Evolutionary conservation across 2,329 filamentous ascomycete genomes (phyloP), one percentile per base, ranked within the genome.

Genomic region (Exophiala calicioides): DNA sequence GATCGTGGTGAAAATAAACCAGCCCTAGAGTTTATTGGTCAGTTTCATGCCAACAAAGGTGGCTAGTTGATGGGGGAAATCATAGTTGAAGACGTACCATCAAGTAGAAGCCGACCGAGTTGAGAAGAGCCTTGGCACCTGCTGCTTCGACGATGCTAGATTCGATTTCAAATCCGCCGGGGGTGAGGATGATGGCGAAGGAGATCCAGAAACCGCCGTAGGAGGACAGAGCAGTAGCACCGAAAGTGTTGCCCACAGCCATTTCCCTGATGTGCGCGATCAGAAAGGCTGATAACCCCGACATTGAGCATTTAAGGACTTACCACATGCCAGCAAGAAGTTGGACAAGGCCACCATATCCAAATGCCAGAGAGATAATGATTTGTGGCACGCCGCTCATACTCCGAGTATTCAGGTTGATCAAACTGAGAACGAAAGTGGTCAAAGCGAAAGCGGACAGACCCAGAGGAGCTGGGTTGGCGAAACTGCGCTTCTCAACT

Each of bases 261-360:
- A 91, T 88, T 72, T 91, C 87, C 86, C 85, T 88, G 53, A 42
- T 23, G 30, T 35, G 12, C 15, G 3, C 9, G 9, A 29, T 8
- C 30, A 20, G 5, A 24, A 24, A 6, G 12, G 3, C 27, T 7
- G 19, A 48, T 21, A 52, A 36, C 30, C 33, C 30, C 16, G 19
- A 13, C 5, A 9, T 4, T 12, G 10, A 18, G 9, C 3, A 7
- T 4, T 7, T 12, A 16, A 6, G 30, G 7, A 71, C 71, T 55
- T 77, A 89, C 88, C 88, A 93, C 88, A 91, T 93, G 72, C 88
- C 88, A 56, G 87, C 85, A 16, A 88, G 73, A 39, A 91, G 75
- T 72, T 93, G 88, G 31, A 90, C 81, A 12, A 90, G 73, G 60
- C 86, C 87, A 60, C 87, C 87, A 64, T 90, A 90, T 18, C 78